A percentile compares a stretch with the other conserved stretches of the same genome.
Evolutionary conservation across 768 basidiomycete genomes (phyloP).

Genomic region (Mycena sanguinolenta): DNA sequence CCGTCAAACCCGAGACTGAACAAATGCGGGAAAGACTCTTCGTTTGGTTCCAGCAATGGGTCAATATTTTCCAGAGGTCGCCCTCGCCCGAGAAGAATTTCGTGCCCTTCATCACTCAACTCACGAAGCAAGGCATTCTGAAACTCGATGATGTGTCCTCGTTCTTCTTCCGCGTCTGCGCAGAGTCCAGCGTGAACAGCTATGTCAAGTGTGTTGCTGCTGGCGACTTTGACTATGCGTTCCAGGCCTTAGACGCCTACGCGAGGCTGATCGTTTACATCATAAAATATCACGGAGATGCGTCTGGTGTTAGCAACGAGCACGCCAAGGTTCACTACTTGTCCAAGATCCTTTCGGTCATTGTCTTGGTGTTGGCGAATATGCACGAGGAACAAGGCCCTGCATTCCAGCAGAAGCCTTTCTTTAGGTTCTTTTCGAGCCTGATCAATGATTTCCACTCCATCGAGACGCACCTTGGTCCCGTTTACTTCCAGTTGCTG

Average conservation of each 20-base stretch:
- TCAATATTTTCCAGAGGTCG: conserved; percentile 92
- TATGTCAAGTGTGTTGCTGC: conserved; percentile 83
- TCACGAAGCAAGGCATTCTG: conserved; percentile 96
- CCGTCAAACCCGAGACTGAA: conserved; percentile 78
- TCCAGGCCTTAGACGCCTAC: conserved; percentile 95
- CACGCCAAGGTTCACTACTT: conserved; percentile 97
- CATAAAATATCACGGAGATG: conserved; percentile 99
- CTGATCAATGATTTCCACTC: conserved; percentile 91
- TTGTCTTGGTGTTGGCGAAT: conserved; percentile 94
- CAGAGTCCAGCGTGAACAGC: conserved; percentile 92
- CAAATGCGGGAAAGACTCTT: conserved; percentile 82
- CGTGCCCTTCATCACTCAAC: conserved; percentile 95
- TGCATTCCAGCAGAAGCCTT: conserved; percentile 96
- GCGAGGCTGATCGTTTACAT: conserved; percentile 96
- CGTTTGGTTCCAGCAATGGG: conserved; percentile 95
- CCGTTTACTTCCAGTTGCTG: conserved; percentile 91
- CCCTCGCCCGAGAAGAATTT: conserved; percentile 94
- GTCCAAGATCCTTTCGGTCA: conserved; percentile 97
- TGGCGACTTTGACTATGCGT: conserved; percentile 82
- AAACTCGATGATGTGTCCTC: conserved; percentile 97
- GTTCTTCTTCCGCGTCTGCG: conserved; percentile 98
- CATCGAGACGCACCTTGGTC: conserved; percentile 87
- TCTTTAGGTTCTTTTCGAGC: conserved; percentile 98
- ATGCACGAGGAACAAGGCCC: conserved; percentile 94
- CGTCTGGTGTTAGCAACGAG: conserved; percentile 91